These are phyloP conservation scores for Flammula alnicola DNA, from an alignment of 1,284 basidiomycete genomes.

Conservation along the genomic window DNA sequence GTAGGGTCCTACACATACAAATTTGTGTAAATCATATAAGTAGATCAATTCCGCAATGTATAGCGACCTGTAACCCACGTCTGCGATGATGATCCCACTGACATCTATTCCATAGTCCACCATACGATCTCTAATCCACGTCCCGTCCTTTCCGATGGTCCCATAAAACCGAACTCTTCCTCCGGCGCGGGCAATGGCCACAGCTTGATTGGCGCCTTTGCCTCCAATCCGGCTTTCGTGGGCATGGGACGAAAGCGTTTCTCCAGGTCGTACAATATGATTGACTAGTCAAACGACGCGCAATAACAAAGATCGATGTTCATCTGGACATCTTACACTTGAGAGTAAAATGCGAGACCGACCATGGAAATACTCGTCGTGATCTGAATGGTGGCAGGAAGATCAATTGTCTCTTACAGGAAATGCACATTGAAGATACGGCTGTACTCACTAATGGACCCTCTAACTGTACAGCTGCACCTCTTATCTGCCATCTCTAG, in stretches of 20 bases:
- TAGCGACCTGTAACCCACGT: slow-evolving; percentile 35
- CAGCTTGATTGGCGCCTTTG: slow-evolving; percentile 65
- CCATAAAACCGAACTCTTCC: slow-evolving; percentile 48
- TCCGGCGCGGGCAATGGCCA: slow-evolving; percentile 55
- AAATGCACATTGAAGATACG: not conserved
- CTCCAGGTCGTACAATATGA: slow-evolving; percentile 54
- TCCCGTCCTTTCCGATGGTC: slow-evolving; percentile 52
- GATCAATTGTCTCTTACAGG: not conserved
- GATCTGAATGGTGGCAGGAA: slow-evolving; percentile 41
- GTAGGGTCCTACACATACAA: slow-evolving; percentile 46
- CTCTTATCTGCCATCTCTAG: slow-evolving; percentile 5
- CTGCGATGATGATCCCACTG: slow-evolving; percentile 38
- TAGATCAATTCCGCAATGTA: not conserved
- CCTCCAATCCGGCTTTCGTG: slow-evolving; percentile 56
- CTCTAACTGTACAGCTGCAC: slow-evolving; percentile 49
- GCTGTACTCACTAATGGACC: slow-evolving; percentile 54
- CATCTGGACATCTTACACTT: not conserved
- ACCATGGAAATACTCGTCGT: slow-evolving; percentile 65
- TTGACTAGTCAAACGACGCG: slow-evolving; percentile 40
- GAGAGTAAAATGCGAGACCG: slow-evolving; percentile 9
- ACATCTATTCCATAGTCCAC: slow-evolving; percentile 44
- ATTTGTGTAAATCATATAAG: not conserved
- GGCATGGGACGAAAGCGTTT: slow-evolving; percentile 56
- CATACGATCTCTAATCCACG: slow-evolving; percentile 48
- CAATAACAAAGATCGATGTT: not conserved